A percentile compares a stretch with the other conserved stretches of the same genome.
These are phyloP conservation scores for Cryptosporidium ubiquitum DNA, from an alignment of 169 alveolate species.

Conservation along the genomic window DNA sequence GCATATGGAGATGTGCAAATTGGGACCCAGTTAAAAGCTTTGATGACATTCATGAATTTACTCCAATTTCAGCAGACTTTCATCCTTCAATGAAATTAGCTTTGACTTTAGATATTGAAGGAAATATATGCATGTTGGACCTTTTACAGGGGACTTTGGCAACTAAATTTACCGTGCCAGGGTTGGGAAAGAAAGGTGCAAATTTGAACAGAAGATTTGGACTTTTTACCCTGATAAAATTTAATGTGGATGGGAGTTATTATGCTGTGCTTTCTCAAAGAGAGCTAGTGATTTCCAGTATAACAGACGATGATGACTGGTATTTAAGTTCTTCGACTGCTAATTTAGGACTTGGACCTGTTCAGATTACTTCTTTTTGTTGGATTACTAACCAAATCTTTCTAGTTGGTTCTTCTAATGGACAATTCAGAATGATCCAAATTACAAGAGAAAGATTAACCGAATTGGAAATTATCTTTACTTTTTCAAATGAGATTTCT, in stretches of 20 bases:
- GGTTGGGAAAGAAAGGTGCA: not conserved
- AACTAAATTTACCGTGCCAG: not conserved
- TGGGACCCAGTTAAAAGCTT: constrained; percentile 43
- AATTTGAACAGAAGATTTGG: not conserved
- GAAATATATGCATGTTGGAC: constrained; percentile 26
- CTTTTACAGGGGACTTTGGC: constrained; percentile 21
- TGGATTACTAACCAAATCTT: constrained; percentile 14
- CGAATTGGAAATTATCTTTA: not conserved
- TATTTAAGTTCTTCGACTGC: not conserved
- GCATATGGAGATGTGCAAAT: constrained; percentile 46
- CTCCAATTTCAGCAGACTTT: constrained; percentile 52
- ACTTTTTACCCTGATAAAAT: not conserved
- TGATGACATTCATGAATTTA: not conserved
- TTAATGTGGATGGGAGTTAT: not conserved
- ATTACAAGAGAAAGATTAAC: not conserved
- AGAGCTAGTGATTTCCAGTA: not conserved
- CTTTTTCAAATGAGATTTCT: not conserved
- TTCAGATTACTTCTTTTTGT: constrained; percentile 19
- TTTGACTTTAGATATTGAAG: constrained; percentile 27
- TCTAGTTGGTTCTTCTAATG: constrained; percentile 42
- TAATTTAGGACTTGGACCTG: not conserved
- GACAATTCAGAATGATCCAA: not conserved
- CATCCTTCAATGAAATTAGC: constrained; percentile 63
- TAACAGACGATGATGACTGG: not conserved
- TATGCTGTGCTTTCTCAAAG: constrained; percentile 50